Evolutionary conservation across 2,329 filamentous ascomycete species (phyloP).

Genomic region (Talaromyces rugulosus): DNA sequence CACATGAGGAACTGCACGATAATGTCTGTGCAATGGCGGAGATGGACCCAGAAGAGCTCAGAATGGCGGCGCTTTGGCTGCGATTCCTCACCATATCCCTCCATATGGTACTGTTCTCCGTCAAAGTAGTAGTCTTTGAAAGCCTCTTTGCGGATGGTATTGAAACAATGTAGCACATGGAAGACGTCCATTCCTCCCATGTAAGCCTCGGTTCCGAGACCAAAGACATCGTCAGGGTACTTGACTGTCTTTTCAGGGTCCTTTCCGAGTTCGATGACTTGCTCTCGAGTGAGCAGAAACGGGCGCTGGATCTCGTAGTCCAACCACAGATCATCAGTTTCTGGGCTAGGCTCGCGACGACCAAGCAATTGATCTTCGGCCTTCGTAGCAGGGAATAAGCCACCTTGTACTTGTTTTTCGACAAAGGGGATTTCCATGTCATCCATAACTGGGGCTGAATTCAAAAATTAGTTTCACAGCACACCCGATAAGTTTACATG

Average conservation of each 20-base stretch:
- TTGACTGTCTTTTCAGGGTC: constrained; percentile 22
- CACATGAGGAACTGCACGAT: constrained; percentile 32
- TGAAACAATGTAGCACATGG: constrained; percentile 38
- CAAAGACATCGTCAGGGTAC: constrained; percentile 22
- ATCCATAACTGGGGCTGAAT: constrained; percentile 15
- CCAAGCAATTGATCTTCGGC: constrained; percentile 17
- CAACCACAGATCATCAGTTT: constrained; percentile 25
- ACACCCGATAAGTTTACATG: neutral
- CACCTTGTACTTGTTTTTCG: constrained; percentile 19
- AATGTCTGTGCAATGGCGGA: constrained; percentile 35
- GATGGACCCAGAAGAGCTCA: constrained; percentile 20
- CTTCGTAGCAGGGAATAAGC: constrained; percentile 20
- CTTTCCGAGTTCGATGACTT: constrained; percentile 26
- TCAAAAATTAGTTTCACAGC: neutral
- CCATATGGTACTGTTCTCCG: constrained; percentile 11
- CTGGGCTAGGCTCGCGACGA: constrained; percentile 26
- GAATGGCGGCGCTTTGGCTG: constrained; percentile 14
- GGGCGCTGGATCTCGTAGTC: constrained; percentile 24
- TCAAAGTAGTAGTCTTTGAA: constrained; percentile 16
- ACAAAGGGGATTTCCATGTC: constrained; percentile 12
- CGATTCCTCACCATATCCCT: constrained; percentile 12
- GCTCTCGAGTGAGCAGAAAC: constrained; percentile 20
- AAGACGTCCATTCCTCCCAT: constrained; percentile 34
- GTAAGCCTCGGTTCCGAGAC: constrained; percentile 28
- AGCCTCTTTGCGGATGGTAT: constrained; percentile 26